Percentiles rank a stretch among this genome's conserved stretches.
Evolutionary conservation across 306 rosid genomes (phyloP).

Genomic region (Prosopis cineraria): DNA sequence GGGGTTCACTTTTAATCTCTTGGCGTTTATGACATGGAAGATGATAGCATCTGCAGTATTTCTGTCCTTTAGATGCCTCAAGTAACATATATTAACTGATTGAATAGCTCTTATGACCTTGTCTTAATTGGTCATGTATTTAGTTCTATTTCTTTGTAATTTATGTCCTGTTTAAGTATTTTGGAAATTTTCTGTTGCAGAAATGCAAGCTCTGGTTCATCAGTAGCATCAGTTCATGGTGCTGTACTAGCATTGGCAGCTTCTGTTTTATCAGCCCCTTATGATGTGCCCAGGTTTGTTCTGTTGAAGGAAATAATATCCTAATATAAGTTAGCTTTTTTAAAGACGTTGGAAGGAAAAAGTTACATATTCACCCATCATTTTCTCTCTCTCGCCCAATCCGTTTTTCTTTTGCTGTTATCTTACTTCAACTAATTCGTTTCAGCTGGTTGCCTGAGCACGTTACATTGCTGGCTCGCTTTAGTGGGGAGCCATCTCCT

Average conservation of each 20-base stretch:
- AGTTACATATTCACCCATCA: conserved; percentile 13
- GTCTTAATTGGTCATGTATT: conserved; percentile 8
- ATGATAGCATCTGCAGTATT: conserved; percentile 12
- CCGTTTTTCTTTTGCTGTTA: background rate
- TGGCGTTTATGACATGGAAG: conserved; percentile 22
- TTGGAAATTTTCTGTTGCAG: conserved; percentile 52
- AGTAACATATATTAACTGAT: conserved; percentile 17
- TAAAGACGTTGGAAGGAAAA: conserved; percentile 17
- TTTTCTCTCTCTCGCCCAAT: background rate
- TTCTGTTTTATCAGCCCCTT: conserved; percentile 89
- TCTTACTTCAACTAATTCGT: conserved; percentile 24
- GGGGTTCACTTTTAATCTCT: conserved; percentile 10
- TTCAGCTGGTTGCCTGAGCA: conserved; percentile 96
- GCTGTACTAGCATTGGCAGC: conserved; percentile 95
- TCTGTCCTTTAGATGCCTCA: conserved; percentile 6
- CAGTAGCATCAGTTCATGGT: conserved; percentile 83
- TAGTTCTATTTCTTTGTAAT: background rate
- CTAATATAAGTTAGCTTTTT: conserved; percentile 14
- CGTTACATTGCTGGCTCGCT: conserved; percentile 88
- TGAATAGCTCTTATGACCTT: conserved; percentile 1
- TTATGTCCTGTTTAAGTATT: conserved; percentile 6
- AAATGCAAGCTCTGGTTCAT: conserved; percentile 63
- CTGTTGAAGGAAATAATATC: conserved; percentile 25
- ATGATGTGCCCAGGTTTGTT: conserved; percentile 93
- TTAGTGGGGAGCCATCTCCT: conserved; percentile 89